A percentile compares a stretch with the other conserved stretches of the same genome.
Evolutionary conservation across 768 basidiomycete genomes (phyloP).

Genomic region (Fomitopsis serialis): DNA sequence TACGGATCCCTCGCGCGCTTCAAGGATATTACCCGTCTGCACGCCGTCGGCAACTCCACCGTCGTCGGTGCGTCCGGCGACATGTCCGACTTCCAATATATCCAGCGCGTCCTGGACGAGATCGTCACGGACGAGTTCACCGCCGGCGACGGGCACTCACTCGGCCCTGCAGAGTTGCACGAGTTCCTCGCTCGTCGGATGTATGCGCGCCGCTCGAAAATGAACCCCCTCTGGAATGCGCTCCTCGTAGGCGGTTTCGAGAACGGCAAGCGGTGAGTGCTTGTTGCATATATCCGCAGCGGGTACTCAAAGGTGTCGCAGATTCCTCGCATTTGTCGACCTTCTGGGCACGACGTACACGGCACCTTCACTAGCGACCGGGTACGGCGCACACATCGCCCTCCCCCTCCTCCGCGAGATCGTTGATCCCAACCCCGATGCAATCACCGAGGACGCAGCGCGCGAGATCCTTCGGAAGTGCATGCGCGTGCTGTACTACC

Average conservation of each 20-base stretch:
- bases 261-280: constrained; percentile 66
- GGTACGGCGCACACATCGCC: constrained; percentile 90
- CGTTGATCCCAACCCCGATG: constrained; percentile 76
- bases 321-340: constrained; percentile 90
- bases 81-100: constrained; percentile 96
- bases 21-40: constrained; percentile 89
- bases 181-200: constrained; percentile 87
- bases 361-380: constrained; percentile 90
- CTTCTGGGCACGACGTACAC: constrained; percentile 95
- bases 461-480: constrained; percentile 72
- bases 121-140: constrained; percentile 76
- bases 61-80: constrained; percentile 92
- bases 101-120: constrained; percentile 76
- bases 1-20: constrained; percentile 97
- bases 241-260: constrained; percentile 89
- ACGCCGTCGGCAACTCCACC: constrained; percentile 77
- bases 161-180: constrained; percentile 88
- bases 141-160: constrained; percentile 74
- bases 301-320: background rate
- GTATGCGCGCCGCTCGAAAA: constrained; percentile 83
- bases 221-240: constrained; percentile 95
- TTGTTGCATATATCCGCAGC: background rate
- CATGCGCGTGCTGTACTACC: constrained; percentile 93
- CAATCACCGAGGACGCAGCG: constrained; percentile 76
- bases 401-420: constrained; percentile 88